These are phyloP conservation scores for Trichoderma sp. DNA, from an alignment of 2,329 filamentous ascomycete species.

Conservation along the genomic window DNA sequence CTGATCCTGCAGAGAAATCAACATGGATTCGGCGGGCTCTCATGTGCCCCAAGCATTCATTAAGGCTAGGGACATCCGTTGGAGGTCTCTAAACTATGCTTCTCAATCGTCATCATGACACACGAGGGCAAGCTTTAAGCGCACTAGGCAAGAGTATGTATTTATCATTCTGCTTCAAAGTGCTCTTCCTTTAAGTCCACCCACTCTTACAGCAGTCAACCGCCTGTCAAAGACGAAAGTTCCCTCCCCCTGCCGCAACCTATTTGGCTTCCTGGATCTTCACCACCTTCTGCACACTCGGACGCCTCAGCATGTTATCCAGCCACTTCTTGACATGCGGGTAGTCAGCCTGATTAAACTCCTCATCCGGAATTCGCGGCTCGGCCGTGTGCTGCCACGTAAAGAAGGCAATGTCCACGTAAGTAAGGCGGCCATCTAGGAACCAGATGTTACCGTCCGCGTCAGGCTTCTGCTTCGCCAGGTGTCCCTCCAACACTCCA, in stretches of 20 bases:
- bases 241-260: neutral
- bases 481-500: slow-evolving; percentile 13
- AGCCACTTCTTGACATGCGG: slow-evolving; percentile 21
- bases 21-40: too few relatives aligned
- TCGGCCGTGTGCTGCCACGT: slow-evolving; percentile 21
- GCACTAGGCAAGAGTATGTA: too few relatives aligned
- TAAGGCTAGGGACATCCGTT: too few relatives aligned
- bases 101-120: too few relatives aligned
- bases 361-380: slow-evolving; percentile 18
- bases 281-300: slow-evolving; percentile 3
- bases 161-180: neutral
- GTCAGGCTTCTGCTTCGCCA: slow-evolving; percentile 20
- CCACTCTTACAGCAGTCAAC: neutral
- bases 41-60: too few relatives aligned
- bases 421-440: slow-evolving; percentile 9
- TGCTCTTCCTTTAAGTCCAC: neutral
- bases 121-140: neutral
- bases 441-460: slow-evolving; percentile 17
- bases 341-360: slow-evolving; percentile 17
- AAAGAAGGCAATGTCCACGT: slow-evolving; percentile 18
- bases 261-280: slow-evolving; percentile 22
- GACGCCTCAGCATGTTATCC: slow-evolving; percentile 8
- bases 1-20: neutral
- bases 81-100: too few relatives aligned
- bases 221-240: neutral